Base-by-base conservation (phyloP, 1,139 yeast species). In the Saccharomyces pastorianus region DNA sequence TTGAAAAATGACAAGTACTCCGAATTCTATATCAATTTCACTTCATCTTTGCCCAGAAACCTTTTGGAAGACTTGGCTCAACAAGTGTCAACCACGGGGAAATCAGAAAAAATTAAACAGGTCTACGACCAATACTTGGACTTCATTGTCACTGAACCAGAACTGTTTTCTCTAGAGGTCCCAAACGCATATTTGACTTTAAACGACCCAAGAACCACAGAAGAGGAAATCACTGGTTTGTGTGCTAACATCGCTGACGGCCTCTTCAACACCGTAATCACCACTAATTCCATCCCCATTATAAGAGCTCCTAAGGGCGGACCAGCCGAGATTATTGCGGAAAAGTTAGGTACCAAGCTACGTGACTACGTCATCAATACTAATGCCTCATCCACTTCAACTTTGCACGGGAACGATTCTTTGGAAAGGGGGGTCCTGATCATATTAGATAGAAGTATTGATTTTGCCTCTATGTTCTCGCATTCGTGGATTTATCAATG, bases 401-500 rank as follows among this genome's bases (percentile, higher is more conserved):
- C 41, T 28, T 57, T 66, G 65, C 56, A 67, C 60, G 57, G 72
- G 65, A 60, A 53, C 17, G 65, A 64, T 48, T 60, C 69, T 6
- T 55, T 68, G 27, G 84, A 81, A 57, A 76, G 96, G 58, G 82
- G 88, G 3, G 97, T 93, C n/a, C 75, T 93, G 63, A 78, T 95
- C 44, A 73, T 93, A 52, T 73, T 91, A 56, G 99, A 93, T 70
- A 80, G 99, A 68, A 88, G 87, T 64, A 78, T 93, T 58, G 98
- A 95, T 71, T 76, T 95, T 59, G 85, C 93, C 2, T 85, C 96
- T 27, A 91, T 93, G 98, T 84, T 95, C 69, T 82, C 95, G 1
- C 99, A 93, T 71, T 89, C 97, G 6, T 91, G 99, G 98, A 90
- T 95, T 52, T 93, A 93, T 69, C 96, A 93, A 73, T 90, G 97